Conservation (phyloP, 768 basidiomycete genomes). For the Galerina marginata region DNA sequence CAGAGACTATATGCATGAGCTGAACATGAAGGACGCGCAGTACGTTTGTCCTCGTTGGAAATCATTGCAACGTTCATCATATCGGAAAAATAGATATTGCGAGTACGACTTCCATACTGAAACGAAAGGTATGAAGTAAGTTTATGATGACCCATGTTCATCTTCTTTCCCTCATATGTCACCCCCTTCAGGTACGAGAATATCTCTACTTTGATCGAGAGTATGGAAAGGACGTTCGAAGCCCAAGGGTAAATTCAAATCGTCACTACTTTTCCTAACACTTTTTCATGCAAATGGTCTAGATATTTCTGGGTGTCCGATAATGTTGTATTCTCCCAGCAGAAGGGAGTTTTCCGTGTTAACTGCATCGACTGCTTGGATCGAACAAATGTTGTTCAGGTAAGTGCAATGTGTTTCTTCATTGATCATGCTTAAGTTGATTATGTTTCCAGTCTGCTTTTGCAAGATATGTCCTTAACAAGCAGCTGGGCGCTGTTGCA, state of each 20-base stretch:
- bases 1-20: constrained; percentile 65
- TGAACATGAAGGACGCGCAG: constrained; percentile 61
- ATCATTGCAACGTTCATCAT: background rate
- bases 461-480: constrained; percentile 79
- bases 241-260: constrained; percentile 67
- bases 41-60: constrained; percentile 35
- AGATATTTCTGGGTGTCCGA: constrained; percentile 88
- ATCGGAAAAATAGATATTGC: constrained; percentile 56
- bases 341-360: constrained; percentile 86
- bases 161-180: background rate
- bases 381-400: constrained; percentile 94
- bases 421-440: background rate
- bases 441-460: constrained; percentile 75
- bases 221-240: constrained; percentile 78
- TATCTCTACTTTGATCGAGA: constrained; percentile 74
- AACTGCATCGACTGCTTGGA: constrained; percentile 98
- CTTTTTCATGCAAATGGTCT: constrained; percentile 8
- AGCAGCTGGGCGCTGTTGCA: constrained; percentile 76
- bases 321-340: constrained; percentile 70
- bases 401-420: constrained; percentile 28
- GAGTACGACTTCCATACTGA: constrained; percentile 95
- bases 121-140: constrained; percentile 93
- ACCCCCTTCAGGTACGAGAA: constrained; percentile 76
- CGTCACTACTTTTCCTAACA: constrained; percentile 1
- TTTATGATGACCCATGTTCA: constrained; percentile 8